Evolutionary conservation across 2,329 filamentous ascomycete genomes (phyloP).

Genomic region (Fusarium nygamai): DNA sequence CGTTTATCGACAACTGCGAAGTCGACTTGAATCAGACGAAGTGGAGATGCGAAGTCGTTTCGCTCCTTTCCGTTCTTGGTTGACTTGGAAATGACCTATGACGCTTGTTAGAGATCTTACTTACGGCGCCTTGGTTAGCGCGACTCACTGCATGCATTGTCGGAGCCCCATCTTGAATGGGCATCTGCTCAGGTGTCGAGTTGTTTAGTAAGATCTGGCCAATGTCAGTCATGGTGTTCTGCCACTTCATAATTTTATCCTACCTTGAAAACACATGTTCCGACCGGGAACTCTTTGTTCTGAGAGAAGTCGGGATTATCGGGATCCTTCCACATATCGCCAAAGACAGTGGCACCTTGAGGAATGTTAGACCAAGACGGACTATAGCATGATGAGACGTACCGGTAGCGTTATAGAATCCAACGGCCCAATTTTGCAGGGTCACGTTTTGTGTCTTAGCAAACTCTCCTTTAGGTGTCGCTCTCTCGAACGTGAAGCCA

Average conservation of each 20-base stretch:
- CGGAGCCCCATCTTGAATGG: not conserved
- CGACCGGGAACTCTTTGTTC: not conserved
- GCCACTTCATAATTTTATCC: accelerated
- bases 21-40: not conserved
- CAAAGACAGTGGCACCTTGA: not conserved
- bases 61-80: not conserved
- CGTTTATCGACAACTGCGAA: not conserved
- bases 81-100: not conserved
- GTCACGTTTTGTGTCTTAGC: not conserved
- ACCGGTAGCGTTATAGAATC: not conserved
- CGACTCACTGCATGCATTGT: not conserved
- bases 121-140: accelerated
- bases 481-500: not conserved
- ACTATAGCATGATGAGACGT: too few relatives aligned
- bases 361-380: not conserved
- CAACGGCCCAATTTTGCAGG: not conserved
- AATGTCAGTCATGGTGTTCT: not conserved
- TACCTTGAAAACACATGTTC: constrained; percentile 1
- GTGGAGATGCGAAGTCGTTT: not conserved
- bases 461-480: not conserved
- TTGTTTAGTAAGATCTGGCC: not conserved
- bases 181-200: not conserved
- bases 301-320: not conserved
- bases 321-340: not conserved
- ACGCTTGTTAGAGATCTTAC: accelerated